Base-by-base conservation (phyloP, 257 asterid species). In the Cruciata laevipes region DNA sequence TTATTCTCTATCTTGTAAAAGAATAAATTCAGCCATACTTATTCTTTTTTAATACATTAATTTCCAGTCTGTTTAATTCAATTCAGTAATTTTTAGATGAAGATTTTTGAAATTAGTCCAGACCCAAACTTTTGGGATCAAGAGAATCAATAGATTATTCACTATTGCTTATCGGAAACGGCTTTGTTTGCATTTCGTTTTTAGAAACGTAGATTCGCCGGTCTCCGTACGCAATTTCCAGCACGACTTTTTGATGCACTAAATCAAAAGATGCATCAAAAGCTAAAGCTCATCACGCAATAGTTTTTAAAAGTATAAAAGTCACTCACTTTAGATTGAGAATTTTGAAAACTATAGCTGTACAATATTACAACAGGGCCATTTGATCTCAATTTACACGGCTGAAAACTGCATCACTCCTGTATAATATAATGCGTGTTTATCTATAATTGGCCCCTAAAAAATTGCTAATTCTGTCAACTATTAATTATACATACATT, bases 221-320 rank as follows among this genome's bases (percentile, higher is more conserved):
- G 25, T 63, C 31, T 38, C 18, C 12, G 52, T 63, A 63, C 68
- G 56, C 23, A 37, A 23, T 3, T 3, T 4, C 20, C 55, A 17
- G 8, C 25, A 4, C 5, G 44, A 64, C 68, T 40, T 64, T 64
- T 64, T 64, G 56, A 37, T 20, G 11, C 55, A 7, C 60, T 53
- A 21, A 51, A 51, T 31, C 32, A 38, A 40, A 13, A 40, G 68
- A 64, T 40, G 32, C 38, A 42, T 13, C 5, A 42, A 42, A 42
- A 42, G 51, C 51, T 23, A 69, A 69, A 60, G 66, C 27, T 23
- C 16, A 7, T 67, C 40, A 37, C 61, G 65, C 66, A 40, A 67
- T 18, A 52, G 23, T 18, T 32, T 18, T 32, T 6, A 23, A 66
- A 30, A 3, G 49, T 6, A 10, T 6, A 10, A 23, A 17, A 21